A percentile compares a stretch with the other conserved stretches of the same genome.
phyloP scores from a whole-genome alignment of 768 basidiomycete genomes.

The Pulveroboletus frians region DNA sequence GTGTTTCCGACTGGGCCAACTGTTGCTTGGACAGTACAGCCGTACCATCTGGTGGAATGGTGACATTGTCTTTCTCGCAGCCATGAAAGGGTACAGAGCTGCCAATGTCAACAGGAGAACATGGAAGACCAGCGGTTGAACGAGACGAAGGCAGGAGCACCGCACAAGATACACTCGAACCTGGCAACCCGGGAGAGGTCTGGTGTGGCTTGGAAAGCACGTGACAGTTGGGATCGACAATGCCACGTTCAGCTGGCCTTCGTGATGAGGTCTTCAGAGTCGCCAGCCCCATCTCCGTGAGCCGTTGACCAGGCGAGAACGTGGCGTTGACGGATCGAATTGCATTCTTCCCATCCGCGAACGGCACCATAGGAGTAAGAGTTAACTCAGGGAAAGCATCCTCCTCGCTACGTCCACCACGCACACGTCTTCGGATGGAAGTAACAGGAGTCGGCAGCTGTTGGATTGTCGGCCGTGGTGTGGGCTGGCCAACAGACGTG shows the following conservation, averaged over 20 bases:
- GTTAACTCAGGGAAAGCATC: background rate
- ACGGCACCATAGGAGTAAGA: conserved; percentile 4
- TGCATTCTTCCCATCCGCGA: conserved; percentile 1
- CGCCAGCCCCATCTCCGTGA: background rate
- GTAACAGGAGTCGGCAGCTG: conserved; percentile 25
- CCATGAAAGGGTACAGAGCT: conserved; percentile 1
- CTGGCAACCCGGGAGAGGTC: background rate
- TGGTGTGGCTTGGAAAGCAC: background rate
- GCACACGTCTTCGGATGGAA: conserved; percentile 16
- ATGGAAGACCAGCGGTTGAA: background rate
- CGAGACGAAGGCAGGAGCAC: background rate
- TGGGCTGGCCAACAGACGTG: conserved; percentile 1
- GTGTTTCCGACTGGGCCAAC: background rate
- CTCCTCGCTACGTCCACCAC: background rate
- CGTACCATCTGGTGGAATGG: background rate
- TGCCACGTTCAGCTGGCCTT: background rate
- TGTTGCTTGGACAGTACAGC: background rate
- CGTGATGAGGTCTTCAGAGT: conserved; percentile 18
- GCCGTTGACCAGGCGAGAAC: background rate
- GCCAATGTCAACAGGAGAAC: background rate
- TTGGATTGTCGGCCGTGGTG: background rate
- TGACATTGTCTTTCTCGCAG: background rate
- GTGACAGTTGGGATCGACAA: background rate
- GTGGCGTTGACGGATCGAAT: background rate
- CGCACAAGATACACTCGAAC: background rate